A percentile compares a stretch with the other conserved stretches of the same genome.
phyloP scores from a whole-genome alignment of 768 basidiomycete genomes.

The Phallus indusiatus region DNA sequence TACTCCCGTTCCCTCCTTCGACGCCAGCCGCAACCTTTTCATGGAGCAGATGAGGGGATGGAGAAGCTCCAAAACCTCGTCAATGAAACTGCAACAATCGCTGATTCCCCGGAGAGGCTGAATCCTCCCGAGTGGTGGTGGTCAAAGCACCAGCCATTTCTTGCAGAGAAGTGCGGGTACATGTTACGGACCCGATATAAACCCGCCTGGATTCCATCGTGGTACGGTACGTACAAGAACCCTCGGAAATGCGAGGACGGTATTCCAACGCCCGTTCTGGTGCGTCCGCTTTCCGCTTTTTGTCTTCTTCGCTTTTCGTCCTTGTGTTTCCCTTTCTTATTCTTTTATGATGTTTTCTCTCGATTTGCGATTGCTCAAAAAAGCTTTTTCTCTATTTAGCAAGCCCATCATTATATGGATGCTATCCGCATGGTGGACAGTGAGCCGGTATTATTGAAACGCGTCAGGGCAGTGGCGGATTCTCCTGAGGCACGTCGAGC shows the following conservation, averaged over 20 bases:
- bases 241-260: slow-evolving; percentile 4
- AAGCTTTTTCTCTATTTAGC: neutral
- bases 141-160: slow-evolving; percentile 14
- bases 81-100: neutral
- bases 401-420: slow-evolving; percentile 17
- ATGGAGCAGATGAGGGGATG: neutral
- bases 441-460: slow-evolving; percentile 22
- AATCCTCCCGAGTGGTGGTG: slow-evolving; percentile 13
- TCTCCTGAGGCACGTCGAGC: slow-evolving; percentile 6
- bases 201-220: slow-evolving; percentile 23
- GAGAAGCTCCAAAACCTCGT: neutral
- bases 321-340: too few species aligned
- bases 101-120: neutral
- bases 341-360: neutral
- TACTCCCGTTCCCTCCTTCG: neutral
- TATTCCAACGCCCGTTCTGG: neutral
- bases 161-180: slow-evolving; percentile 15
- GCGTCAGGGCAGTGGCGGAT: slow-evolving; percentile 1
- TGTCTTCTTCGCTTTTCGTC: too few species aligned
- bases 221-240: slow-evolving; percentile 13
- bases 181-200: slow-evolving; percentile 19
- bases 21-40: neutral
- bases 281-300: neutral
- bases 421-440: slow-evolving; percentile 23
- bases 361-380: neutral